Conservation (phyloP, 805 yeast species). For the Starmerella davenportii region DNA sequence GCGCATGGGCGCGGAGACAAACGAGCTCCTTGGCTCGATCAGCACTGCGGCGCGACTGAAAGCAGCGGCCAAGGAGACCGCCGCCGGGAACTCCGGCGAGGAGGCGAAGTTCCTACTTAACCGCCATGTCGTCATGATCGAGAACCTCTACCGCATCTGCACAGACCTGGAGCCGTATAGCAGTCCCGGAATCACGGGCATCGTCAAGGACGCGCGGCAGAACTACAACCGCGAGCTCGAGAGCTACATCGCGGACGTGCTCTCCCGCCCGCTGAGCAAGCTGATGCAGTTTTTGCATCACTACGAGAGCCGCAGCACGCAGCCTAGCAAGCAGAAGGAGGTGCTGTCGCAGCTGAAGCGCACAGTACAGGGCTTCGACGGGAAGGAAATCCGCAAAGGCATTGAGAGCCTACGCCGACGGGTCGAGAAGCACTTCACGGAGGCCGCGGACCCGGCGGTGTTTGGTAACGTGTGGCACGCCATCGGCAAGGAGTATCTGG, state of each 20-base stretch:
- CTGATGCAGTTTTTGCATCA: conserved; percentile 47
- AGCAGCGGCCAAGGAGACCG: conserved; percentile 9
- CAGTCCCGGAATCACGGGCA: conserved; percentile 10
- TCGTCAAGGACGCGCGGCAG: conserved; percentile 19
- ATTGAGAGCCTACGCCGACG: conserved; percentile 38
- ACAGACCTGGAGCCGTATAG: conserved; percentile 17
- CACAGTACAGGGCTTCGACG: conserved; percentile 38
- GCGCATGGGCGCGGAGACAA: conserved; percentile 10
- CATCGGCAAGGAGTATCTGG: conserved; percentile 44
- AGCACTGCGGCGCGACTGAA: conserved; percentile 8
- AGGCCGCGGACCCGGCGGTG: conserved; percentile 14
- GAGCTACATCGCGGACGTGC: conserved; percentile 31
- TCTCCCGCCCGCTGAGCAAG: conserved; percentile 46
- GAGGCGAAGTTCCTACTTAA: conserved; percentile 25
- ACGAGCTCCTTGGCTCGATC: neutral
- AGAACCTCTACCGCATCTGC: conserved; percentile 36
- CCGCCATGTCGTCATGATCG: conserved; percentile 31
- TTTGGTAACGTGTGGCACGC: conserved; percentile 39
- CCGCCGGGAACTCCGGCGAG: conserved; percentile 11
- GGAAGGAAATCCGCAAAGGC: conserved; percentile 37
- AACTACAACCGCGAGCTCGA: conserved; percentile 23
- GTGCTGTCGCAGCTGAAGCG: conserved; percentile 30
- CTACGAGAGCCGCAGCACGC: conserved; percentile 32
- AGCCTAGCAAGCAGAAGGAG: conserved; percentile 31
- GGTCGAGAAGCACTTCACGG: conserved; percentile 36